A percentile compares a stretch with the other conserved stretches of the same genome.
Conservation (phyloP, 768 basidiomycete species). For the Dacryopinax spathularia region DNA sequence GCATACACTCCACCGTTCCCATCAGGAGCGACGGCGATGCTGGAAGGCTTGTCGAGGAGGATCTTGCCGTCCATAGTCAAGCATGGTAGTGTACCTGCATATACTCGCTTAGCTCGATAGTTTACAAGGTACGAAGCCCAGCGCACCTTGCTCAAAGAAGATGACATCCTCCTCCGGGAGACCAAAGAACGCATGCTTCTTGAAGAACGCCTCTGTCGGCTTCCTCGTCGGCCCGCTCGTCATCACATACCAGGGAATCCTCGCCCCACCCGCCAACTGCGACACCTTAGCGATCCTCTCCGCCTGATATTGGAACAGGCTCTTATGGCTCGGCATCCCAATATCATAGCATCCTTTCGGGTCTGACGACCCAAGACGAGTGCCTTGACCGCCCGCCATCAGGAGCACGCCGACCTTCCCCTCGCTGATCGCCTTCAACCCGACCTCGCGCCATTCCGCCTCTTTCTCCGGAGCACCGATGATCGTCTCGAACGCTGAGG, state of each 20-base stretch:
- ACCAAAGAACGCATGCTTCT: constrained; percentile 64
- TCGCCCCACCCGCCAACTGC: constrained; percentile 45
- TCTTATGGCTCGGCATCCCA: constrained; percentile 80
- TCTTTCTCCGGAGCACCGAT: constrained; percentile 41
- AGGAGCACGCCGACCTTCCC: constrained; percentile 88
- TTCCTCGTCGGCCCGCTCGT: constrained; percentile 88
- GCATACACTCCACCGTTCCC: constrained; percentile 97
- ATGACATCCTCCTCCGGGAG: constrained; percentile 65
- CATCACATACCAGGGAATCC: constrained; percentile 98
- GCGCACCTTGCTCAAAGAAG: constrained; percentile 89
- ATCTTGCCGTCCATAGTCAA: constrained; percentile 89
- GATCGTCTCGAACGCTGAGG: constrained; percentile 53
- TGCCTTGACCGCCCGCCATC: constrained; percentile 98
- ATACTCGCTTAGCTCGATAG: background rate
- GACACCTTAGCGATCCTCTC: constrained; percentile 73
- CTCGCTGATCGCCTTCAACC: constrained; percentile 63
- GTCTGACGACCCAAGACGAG: constrained; percentile 75
- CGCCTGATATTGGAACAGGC: constrained; percentile 95
- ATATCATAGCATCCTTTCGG: constrained; percentile 99
- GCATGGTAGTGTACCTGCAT: constrained; percentile 82
- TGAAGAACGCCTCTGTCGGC: constrained; percentile 78
- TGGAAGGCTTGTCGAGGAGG: constrained; percentile 61
- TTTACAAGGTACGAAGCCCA: background rate
- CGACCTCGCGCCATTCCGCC: constrained; percentile 58
- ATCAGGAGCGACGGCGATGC: constrained; percentile 88